Evolutionary conservation across 139 green algal species (phyloP).

Genomic region (Ulvella scutata): DNA sequence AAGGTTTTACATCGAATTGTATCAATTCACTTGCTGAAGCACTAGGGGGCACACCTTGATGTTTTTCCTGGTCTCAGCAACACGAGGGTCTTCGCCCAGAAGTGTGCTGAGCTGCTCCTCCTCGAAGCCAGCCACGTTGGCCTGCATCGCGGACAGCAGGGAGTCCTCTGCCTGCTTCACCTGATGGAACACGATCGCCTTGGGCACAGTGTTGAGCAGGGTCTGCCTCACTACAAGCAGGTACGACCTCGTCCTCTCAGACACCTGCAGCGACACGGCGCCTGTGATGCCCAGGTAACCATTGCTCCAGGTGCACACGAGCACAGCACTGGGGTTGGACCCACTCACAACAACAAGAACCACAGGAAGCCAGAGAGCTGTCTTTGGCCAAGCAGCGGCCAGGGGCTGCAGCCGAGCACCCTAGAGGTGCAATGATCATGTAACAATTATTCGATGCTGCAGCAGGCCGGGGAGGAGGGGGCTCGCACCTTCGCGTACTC

Average conservation of each 20-base stretch:
- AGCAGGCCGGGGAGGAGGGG: slow-evolving; percentile 30
- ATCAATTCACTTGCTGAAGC: no score
- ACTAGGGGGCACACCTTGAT: no score
- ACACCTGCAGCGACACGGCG: slow-evolving; percentile 50
- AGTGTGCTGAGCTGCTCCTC: not conserved
- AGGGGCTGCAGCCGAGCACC: not conserved
- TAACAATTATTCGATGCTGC: slow-evolving; percentile 18
- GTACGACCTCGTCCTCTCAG: slow-evolving; percentile 39
- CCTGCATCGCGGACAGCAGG: not conserved
- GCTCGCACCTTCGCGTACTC: slow-evolving; percentile 16
- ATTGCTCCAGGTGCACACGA: no score
- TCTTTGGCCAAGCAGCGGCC: no score
- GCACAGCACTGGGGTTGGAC: no score
- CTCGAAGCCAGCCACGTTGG: not conserved
- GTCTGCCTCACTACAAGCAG: slow-evolving; percentile 71
- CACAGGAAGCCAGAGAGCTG: no score
- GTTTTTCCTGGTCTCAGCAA: not conserved
- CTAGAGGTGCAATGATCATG: not conserved
- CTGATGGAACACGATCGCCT: slow-evolving; percentile 67
- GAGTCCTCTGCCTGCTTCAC: slow-evolving; percentile 6
- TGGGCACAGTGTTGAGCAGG: slow-evolving; percentile 79
- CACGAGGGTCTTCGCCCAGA: not conserved
- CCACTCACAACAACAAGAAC: no score
- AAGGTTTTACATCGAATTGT: no score
- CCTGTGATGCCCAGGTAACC: no score